Evolutionary conservation across 192 early-diverging fungal species (phyloP), one percentile per base, ranked within the genome.

Genomic region (Haplosporangium gracile): DNA sequence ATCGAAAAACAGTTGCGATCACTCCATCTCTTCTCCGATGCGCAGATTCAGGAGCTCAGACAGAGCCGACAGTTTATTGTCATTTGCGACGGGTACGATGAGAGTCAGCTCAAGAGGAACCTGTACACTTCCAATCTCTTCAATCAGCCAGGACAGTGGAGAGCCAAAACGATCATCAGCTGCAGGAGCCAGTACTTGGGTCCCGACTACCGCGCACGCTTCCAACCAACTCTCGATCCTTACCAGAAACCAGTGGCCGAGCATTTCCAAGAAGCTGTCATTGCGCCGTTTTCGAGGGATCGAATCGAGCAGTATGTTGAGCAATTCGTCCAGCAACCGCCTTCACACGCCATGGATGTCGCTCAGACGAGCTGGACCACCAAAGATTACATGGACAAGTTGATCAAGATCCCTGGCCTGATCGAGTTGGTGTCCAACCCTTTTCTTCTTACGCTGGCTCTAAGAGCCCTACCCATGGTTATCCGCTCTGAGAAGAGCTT

Each of bases 51-150:
- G 2, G 74, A 55, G 8, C 36, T 75, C 1, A 75, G 53, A 22
- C 18, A 75, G 18, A 49, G 26, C 13, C 55, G 55, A 5, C 13
- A 47, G 1, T 78, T 78, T 15, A 43, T 70, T 45, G 68, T 78
- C 45, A 78, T 70, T 24, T 78, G 76, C 13, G 76, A 78, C 32
- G 76, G 76, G 8, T 78, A 70, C 36, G 76, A 78, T 11, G 76
- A 78, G 47, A 53, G 76, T 24, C 76, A 78, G 45, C 26, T 38
- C 9, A 47, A 8, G 3, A 4, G 22, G 16, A 78, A 78, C 45
- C 49, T 78, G 24, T 70, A 78, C n/a, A 22, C 8, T 2, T 71
- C 15, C 39, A 78, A 70, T 20, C 68, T 24, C 10, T 34, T 70
- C 15, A 78, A 78, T 39, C n/a, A 26, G 20, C 43, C 49, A 11